Conservation (phyloP, 1,284 basidiomycete genomes). For the Lignosus rhinocerotis region DNA sequence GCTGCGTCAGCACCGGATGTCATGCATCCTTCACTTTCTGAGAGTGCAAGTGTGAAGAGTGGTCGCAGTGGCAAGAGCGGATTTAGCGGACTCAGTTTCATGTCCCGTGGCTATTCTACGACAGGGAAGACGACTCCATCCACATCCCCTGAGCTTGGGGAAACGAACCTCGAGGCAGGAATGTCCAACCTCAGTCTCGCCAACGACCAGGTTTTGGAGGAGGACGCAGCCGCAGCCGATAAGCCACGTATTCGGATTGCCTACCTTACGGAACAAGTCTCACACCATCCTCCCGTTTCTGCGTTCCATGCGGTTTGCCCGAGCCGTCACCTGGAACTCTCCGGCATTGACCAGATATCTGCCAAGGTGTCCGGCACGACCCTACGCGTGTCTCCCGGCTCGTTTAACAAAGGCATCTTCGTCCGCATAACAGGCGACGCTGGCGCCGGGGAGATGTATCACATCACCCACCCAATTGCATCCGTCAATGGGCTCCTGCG, state of each 20-base stretch:
- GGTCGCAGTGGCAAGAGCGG: conserved; percentile 57
- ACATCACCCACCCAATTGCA: conserved; percentile 89
- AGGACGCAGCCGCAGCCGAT: conserved; percentile 25
- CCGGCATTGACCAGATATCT: conserved; percentile 89
- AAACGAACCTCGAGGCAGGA: conserved; percentile 47
- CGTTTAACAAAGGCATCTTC: conserved; percentile 88
- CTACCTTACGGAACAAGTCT: conserved; percentile 84
- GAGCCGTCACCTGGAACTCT: conserved; percentile 67
- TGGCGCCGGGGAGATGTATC: conserved; percentile 83
- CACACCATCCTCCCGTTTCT: conserved; percentile 95
- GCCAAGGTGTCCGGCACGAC: conserved; percentile 88
- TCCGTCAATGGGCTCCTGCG: conserved; percentile 91
- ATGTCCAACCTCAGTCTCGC: conserved; percentile 63
- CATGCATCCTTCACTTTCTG: conserved; percentile 38
- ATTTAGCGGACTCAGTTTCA: conserved; percentile 52
- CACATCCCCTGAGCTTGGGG: conserved; percentile 51
- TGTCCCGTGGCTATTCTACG: conserved; percentile 53
- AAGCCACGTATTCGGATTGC: conserved; percentile 57
- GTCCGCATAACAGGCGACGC: conserved; percentile 73
- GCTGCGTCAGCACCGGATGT: conserved; percentile 32
- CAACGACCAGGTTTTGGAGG: conserved; percentile 36
- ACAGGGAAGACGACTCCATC: conserved; percentile 46
- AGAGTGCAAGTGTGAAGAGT: conserved; percentile 48
- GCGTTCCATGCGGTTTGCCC: conserved; percentile 85
- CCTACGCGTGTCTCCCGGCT: conserved; percentile 81